Conservation (phyloP, 768 basidiomycete genomes). For the Phylloporus sp. region DNA sequence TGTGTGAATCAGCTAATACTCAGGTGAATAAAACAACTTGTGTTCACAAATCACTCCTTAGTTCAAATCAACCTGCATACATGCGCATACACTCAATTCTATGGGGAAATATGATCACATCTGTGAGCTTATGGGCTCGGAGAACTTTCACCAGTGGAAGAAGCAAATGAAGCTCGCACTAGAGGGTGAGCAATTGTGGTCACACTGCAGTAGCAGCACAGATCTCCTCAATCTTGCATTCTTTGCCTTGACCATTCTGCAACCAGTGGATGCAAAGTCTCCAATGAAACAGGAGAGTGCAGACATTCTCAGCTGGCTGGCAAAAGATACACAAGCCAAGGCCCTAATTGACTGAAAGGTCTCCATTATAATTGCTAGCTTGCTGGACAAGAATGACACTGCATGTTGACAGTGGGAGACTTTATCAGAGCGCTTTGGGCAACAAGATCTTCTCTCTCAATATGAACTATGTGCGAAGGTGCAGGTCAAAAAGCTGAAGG, state of each 20-base stretch:
- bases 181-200: background rate
- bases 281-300: too few species aligned
- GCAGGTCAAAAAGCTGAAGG: slow-evolving; percentile 1
- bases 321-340: slow-evolving; percentile 1
- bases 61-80: too few species aligned
- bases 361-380: background rate
- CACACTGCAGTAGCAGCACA: background rate
- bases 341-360: background rate
- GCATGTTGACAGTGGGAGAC: background rate
- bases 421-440: background rate
- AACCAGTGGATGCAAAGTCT: too few species aligned
- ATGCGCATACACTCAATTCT: too few species aligned
- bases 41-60: too few species aligned
- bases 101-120: slow-evolving; percentile 13
- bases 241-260: too few species aligned
- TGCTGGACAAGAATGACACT: background rate
- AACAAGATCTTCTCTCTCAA: background rate
- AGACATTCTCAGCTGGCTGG: background rate
- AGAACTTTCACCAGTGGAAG: background rate
- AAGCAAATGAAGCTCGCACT: background rate
- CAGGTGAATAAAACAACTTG: too few species aligned
- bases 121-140: background rate
- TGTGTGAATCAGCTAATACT: accelerated
- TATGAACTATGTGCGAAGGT: background rate
- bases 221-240: too few species aligned